These are phyloP conservation scores for Talaromyces verruculosus DNA, from an alignment of 2,329 filamentous ascomycete species.

Conservation along the genomic window DNA sequence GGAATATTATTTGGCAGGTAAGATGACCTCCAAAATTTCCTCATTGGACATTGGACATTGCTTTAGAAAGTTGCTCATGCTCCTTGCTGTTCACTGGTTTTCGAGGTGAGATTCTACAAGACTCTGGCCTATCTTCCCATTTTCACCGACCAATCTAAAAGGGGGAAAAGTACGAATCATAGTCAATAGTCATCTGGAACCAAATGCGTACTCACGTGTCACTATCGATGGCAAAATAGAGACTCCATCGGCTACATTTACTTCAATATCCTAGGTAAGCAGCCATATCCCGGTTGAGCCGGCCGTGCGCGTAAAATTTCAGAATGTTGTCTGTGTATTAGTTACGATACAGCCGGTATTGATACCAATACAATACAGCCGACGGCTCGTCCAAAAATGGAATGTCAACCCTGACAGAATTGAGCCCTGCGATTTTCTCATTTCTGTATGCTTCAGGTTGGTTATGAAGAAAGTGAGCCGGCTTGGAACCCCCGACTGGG, in stretches of 20 bases:
- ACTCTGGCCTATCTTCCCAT: background rate
- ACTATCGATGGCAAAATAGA: background rate
- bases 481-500: background rate
- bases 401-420: background rate
- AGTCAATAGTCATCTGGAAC: background rate
- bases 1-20: background rate
- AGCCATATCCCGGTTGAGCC: background rate
- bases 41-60: background rate
- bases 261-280: background rate
- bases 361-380: background rate
- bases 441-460: background rate
- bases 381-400: background rate
- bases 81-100: background rate
- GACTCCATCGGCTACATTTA: background rate
- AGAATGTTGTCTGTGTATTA: background rate
- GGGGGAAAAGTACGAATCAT: background rate
- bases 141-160: background rate
- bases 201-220: background rate
- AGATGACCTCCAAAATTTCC: background rate
- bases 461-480: background rate
- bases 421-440: background rate
- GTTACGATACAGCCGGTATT: background rate
- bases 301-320: background rate
- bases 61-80: background rate
- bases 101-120: background rate